These are phyloP conservation scores for Populus tomentosa DNA, from an alignment of 441 rosid species.

Conservation along the genomic window DNA sequence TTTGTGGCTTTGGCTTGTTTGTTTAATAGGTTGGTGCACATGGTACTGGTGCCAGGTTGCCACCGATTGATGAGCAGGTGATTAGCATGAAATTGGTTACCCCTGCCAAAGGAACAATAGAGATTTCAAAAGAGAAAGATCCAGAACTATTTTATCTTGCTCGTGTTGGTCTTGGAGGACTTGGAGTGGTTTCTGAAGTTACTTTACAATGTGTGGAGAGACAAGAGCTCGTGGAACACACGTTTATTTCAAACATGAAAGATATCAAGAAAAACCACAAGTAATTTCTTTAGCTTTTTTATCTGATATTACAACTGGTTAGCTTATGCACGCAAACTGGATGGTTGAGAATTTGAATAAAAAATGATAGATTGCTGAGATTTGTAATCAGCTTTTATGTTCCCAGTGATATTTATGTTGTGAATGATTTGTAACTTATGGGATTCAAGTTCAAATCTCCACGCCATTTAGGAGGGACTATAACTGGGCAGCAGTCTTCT, in stretches of 20 bases:
- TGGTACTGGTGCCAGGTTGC: slow-evolving; percentile 93
- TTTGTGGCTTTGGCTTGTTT: slow-evolving; percentile 3
- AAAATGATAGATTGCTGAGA: slow-evolving; percentile 11
- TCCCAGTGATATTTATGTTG: background rate
- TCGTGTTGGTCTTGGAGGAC: slow-evolving; percentile 92
- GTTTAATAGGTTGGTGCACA: slow-evolving; percentile 83
- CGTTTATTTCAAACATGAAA: slow-evolving; percentile 56
- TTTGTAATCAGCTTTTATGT: background rate
- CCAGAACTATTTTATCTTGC: slow-evolving; percentile 87
- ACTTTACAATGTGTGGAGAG: slow-evolving; percentile 92
- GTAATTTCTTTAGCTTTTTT: slow-evolving; percentile 33
- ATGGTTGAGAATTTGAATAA: background rate
- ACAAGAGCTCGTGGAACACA: slow-evolving; percentile 92
- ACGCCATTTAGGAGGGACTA: background rate
- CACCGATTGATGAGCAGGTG: slow-evolving; percentile 95
- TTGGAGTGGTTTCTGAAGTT: slow-evolving; percentile 98
- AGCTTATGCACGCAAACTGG: background rate
- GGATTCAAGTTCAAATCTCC: background rate
- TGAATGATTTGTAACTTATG: background rate
- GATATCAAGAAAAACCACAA: slow-evolving; percentile 92
- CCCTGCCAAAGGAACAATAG: slow-evolving; percentile 90
- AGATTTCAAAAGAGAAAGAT: slow-evolving; percentile 78
- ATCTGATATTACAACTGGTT: background rate
- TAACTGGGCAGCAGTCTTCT: background rate
- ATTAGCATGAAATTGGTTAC: slow-evolving; percentile 92